A percentile compares a stretch with the other conserved stretches of the same genome.
Conservation (phyloP, 129 eudicot genomes). For the Tagetes patula region DNA sequence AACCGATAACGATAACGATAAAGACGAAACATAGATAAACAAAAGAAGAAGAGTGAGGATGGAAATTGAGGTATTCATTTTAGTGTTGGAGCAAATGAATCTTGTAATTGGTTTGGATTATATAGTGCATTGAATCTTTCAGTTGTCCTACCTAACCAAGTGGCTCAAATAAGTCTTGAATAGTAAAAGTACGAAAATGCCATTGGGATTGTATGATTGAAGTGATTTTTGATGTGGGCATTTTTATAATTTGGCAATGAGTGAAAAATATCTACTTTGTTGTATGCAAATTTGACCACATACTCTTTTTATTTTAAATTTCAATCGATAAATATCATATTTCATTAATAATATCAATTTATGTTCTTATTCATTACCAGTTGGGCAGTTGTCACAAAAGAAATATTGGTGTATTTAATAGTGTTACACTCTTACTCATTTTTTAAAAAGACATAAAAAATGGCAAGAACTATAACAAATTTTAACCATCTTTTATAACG, state of each 20-base stretch:
- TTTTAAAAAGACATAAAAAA: not conserved
- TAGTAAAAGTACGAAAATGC: constrained; percentile 22
- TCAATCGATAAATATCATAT: not conserved
- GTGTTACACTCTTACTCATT: not conserved
- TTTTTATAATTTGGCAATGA: constrained; percentile 16
- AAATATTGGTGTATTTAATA: not conserved
- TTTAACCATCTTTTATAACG: not conserved
- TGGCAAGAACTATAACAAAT: not conserved
- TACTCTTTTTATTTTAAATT: not conserved
- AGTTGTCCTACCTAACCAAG: constrained; percentile 35
- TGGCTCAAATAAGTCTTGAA: constrained; percentile 13
- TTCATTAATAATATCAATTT: not conserved
- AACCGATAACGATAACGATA: constrained; percentile 12
- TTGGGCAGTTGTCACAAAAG: not conserved
- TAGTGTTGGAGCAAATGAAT: constrained; percentile 28
- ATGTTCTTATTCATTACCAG: not conserved
- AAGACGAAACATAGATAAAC: constrained; percentile 12
- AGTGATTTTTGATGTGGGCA: constrained; percentile 11
- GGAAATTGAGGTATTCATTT: constrained; percentile 38
- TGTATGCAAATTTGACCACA: constrained; percentile 32
- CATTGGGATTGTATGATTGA: constrained; percentile 14
- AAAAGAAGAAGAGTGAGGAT: constrained; percentile 32
- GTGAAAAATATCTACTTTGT: constrained; percentile 20
- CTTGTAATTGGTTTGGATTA: constrained; percentile 19
- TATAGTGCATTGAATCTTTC: constrained; percentile 30